These are phyloP conservation scores for Physaria fendleri DNA, from an alignment of 345 rosid species.

Conservation along the genomic window DNA sequence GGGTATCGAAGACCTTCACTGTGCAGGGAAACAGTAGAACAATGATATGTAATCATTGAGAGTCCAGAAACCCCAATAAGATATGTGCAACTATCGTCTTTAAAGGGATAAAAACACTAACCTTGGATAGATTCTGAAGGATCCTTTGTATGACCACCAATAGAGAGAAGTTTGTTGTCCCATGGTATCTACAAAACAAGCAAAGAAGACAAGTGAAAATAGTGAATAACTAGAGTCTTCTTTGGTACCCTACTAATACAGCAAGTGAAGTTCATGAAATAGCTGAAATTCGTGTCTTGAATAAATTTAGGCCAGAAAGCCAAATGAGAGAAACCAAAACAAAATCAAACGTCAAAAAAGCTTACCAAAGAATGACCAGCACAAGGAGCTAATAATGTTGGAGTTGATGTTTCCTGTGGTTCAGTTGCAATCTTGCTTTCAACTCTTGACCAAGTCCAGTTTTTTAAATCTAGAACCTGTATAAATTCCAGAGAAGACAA, in stretches of 20 bases:
- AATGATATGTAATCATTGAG: conserved; percentile 2
- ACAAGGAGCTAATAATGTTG: conserved; percentile 53
- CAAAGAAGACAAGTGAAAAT: conserved; percentile 11
- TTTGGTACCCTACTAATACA: conserved; percentile 17
- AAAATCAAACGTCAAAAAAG: conserved; percentile 9
- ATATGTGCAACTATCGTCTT: neutral
- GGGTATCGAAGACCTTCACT: conserved; percentile 87
- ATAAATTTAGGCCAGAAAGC: conserved; percentile 11
- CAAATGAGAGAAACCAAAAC: conserved; percentile 1
- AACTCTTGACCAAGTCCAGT: conserved; percentile 93
- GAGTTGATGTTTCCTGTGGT: conserved; percentile 46
- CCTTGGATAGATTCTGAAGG: conserved; percentile 87
- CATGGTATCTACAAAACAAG: conserved; percentile 63
- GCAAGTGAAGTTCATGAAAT: conserved; percentile 18
- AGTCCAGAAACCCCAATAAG: conserved; percentile 1
- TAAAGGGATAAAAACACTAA: conserved; percentile 19
- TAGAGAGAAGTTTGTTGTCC: conserved; percentile 83
- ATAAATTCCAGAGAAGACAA: conserved; percentile 22
- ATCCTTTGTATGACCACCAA: conserved; percentile 94
- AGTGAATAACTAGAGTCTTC: conserved; percentile 14
- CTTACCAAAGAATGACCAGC: conserved; percentile 99
- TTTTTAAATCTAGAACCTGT: conserved; percentile 92
- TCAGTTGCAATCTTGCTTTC: conserved; percentile 57
- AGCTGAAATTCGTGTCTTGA: conserved; percentile 16
- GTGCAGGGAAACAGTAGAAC: conserved; percentile 27